Evolutionary conservation across 2,329 filamentous ascomycete species (phyloP).

Genomic region (Chrysoporthe austroafricana): DNA sequence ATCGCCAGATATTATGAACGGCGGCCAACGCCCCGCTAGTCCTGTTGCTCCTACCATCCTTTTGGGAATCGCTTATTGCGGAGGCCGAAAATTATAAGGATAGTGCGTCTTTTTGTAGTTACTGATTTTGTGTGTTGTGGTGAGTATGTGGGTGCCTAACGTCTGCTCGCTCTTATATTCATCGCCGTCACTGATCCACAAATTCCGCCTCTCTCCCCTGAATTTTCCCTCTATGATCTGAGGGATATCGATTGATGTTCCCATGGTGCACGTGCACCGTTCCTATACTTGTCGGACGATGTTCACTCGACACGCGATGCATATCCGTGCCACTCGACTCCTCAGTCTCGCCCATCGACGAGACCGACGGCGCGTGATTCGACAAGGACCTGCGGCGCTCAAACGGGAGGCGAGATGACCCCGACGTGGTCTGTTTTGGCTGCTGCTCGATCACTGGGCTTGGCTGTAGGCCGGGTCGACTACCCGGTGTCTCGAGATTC

Average conservation of each 20-base stretch:
- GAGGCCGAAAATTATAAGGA: neutral
- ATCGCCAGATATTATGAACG: constrained; percentile 20
- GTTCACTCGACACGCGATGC: constrained; percentile 38
- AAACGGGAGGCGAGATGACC: constrained; percentile 56
- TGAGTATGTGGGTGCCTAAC: neutral
- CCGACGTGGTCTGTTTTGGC: constrained; percentile 27
- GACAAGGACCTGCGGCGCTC: constrained; percentile 56
- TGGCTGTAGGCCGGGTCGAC: constrained; percentile 35
- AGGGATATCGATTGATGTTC: constrained; percentile 59
- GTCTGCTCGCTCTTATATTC: neutral
- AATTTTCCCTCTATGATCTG: constrained; percentile 48
- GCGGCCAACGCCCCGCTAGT: neutral
- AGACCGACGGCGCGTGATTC: constrained; percentile 54
- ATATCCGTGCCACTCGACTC: constrained; percentile 41
- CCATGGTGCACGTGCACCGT: constrained; percentile 63
- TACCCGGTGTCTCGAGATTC: constrained; percentile 42
- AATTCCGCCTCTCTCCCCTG: constrained; percentile 61
- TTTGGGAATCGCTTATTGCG: neutral
- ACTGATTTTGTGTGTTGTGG: neutral
- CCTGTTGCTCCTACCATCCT: neutral
- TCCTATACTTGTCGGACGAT: constrained; percentile 59
- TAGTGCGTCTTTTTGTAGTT: neutral
- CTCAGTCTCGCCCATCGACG: constrained; percentile 53
- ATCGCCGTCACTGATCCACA: constrained; percentile 43
- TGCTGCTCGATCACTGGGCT: constrained; percentile 23